Evolutionary conservation across 768 basidiomycete genomes (phyloP), one percentile per base, ranked within the genome.

Genomic region (Mycena chlorophos): DNA sequence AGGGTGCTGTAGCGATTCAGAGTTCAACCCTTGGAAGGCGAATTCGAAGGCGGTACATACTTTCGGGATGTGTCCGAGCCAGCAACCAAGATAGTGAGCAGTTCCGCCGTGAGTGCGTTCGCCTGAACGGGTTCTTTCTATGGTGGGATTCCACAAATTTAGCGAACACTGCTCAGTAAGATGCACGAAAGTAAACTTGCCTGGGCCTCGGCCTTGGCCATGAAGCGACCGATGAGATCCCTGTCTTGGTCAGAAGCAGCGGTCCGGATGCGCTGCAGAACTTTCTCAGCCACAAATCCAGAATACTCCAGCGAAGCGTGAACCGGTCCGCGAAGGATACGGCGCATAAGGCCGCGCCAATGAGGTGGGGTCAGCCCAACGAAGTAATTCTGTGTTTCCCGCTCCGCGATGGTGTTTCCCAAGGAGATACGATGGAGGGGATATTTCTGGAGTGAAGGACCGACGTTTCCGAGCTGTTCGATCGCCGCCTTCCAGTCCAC

Each of bases 1-100:
- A 83, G 83, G 13, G 85, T 85, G 68, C 83, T 84, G 48, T 39
- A 26, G 46, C 17, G 22, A 40, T 49, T 50, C 3, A 54, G 42
- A 17, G 48, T 5, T 10, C 17, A 47, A 20, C 27, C 40, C 22
- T 14, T 43, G 6, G 16, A 14, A 42, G 20, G 46, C 26, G 6
- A 43, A 30, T 2, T 28, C 20, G 26, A 5, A n/a, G n/a, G n/a
- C n/a, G n/a, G n/a, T n/a, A 60, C 78, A 48, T 31, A 84, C 82
- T 88, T 88, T 42, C 84, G 86, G 1, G 87, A 87, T 5, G 87
- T 88, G 60, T 88, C 86, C 3, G 81, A 82, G 5, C 85, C 85
- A 10, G 84, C 84, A 52, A 87, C 85, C 10, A 86, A 71, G 57
- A 85, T 81, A 0, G 85, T 84, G 17, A 83, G 70, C 28, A 81